Evolutionary conservation across 2,329 filamentous ascomycete genomes (phyloP), one percentile per base, ranked within the genome.

Genomic region (Periconia digitata): DNA sequence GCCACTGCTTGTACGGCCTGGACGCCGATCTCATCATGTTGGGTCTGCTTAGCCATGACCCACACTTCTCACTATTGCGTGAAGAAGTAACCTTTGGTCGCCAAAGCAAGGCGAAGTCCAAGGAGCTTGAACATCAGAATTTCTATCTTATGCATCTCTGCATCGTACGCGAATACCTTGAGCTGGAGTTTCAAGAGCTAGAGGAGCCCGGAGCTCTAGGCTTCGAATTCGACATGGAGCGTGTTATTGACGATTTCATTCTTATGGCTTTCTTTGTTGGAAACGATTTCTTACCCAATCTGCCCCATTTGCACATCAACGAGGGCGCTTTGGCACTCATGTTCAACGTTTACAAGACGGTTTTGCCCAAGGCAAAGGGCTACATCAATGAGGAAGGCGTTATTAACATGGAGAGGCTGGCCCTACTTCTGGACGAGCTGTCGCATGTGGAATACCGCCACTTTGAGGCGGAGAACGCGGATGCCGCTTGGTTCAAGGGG

Each of bases 181-280:
- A 96, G 72, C 77, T 97, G 69, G 94, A 99, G 69, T 99, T 99
- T 67, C 92, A 96, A 72, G 92, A 96, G 56, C 76, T 99, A 59
- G 85, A 94, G 71, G 76, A 86, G 64, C 82, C 87, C 18, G 87
- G 85, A 16, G 76, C 78, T 60, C 78, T 96, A 59, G 79, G 77
- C 35, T 92, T 96, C 62, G 78, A 84, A 41, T 99, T 95, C 67
- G 89, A 99, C 67, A 87, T 99, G 80, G 94, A 99, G 77, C 85
- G 88, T 55, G 85, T 99, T 66, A 97, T 99, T 75, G 94, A 99
- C 70, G 94, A 99, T 78, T 99, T 99, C 73, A 97, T 99, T 69
- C 83, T 99, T 52, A 96, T 99, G 91, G 92, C 92, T 40, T 99
- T 99, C 77, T 99, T 99, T 72, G 90, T 99, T 63, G 94, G 94